Conservation (phyloP, 352 stramenopile genomes). For the Globisporangium megalacanthum region DNA sequence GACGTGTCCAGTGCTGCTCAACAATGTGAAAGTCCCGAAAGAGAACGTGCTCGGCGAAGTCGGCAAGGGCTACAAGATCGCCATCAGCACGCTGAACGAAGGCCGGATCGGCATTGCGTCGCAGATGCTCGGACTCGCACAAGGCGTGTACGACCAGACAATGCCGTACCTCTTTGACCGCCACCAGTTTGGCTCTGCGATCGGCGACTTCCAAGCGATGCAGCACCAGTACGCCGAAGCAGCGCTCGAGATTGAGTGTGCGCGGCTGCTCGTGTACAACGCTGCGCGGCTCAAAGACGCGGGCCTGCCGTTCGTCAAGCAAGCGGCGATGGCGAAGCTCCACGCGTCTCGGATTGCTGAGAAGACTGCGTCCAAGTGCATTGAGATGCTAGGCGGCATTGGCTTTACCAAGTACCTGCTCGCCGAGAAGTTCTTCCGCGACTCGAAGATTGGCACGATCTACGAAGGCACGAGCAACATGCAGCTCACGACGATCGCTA, state of each 20-base stretch:
- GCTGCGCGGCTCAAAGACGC: slow-evolving; percentile 92
- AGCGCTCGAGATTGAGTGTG: slow-evolving; percentile 93
- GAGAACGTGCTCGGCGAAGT: slow-evolving; percentile 92
- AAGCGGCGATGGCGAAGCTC: slow-evolving; percentile 97
- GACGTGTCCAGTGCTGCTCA: slow-evolving; percentile 93
- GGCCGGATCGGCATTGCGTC: slow-evolving; percentile 96
- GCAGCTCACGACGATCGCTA: slow-evolving; percentile 93
- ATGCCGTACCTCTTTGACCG: slow-evolving; percentile 96
- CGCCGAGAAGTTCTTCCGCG: slow-evolving; percentile 96
- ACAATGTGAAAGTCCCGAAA: slow-evolving; percentile 92
- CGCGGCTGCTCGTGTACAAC: slow-evolving; percentile 93
- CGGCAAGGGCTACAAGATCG: slow-evolving; percentile 95
- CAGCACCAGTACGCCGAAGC: slow-evolving; percentile 95
- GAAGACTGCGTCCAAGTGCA: slow-evolving; percentile 93
- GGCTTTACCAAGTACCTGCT: slow-evolving; percentile 94
- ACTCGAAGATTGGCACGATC: slow-evolving; percentile 97
- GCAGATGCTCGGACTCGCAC: slow-evolving; percentile 96
- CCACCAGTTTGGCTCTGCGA: slow-evolving; percentile 92
- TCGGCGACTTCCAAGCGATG: slow-evolving; percentile 95
- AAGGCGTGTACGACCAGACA: slow-evolving; percentile 94
- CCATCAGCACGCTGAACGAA: slow-evolving; percentile 96
- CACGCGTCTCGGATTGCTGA: slow-evolving; percentile 94
- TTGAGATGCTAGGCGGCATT: slow-evolving; percentile 94
- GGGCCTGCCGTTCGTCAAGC: slow-evolving; percentile 93
- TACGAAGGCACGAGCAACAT: slow-evolving; percentile 98